Evolutionary conservation across 2,329 filamentous ascomycete species (phyloP).

Genomic region (Akanthomyces dipterigenus): DNA sequence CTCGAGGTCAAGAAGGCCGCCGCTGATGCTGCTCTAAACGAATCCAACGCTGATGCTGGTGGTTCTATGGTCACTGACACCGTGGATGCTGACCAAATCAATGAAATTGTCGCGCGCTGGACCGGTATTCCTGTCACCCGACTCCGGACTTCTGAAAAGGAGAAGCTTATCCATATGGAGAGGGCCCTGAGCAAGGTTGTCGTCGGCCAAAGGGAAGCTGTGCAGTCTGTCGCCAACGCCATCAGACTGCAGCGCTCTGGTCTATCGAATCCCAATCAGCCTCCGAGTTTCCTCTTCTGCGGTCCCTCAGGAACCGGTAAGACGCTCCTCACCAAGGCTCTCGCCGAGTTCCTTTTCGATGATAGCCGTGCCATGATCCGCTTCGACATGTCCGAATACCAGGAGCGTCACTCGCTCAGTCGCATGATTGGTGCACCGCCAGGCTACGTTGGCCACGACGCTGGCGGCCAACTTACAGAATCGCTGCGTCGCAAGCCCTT

Average conservation of each 20-base stretch:
- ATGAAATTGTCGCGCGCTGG: slow-evolving; percentile 94
- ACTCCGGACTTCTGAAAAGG: slow-evolving; percentile 91
- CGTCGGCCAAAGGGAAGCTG: slow-evolving; percentile 90
- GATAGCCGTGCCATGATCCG: slow-evolving; percentile 96
- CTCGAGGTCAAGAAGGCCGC: slow-evolving; percentile 75
- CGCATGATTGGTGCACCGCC: slow-evolving; percentile 97
- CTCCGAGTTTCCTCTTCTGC: slow-evolving; percentile 97
- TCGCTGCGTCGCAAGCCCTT: slow-evolving; percentile 89
- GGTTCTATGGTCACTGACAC: slow-evolving; percentile 82
- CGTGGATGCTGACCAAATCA: slow-evolving; percentile 96
- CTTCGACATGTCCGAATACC: slow-evolving; percentile 99
- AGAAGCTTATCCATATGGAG: slow-evolving; percentile 98
- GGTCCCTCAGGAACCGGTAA: slow-evolving; percentile 98
- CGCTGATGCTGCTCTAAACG: slow-evolving; percentile 65
- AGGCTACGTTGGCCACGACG: slow-evolving; percentile 93
- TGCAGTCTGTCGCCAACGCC: slow-evolving; percentile 86
- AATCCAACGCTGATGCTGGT: slow-evolving; percentile 48
- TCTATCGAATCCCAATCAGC: slow-evolving; percentile 90
- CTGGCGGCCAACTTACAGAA: slow-evolving; percentile 93
- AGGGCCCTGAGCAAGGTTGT: slow-evolving; percentile 75
- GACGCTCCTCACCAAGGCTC: slow-evolving; percentile 90
- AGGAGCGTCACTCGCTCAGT: slow-evolving; percentile 90
- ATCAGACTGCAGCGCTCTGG: slow-evolving; percentile 94
- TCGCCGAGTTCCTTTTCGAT: slow-evolving; percentile 97
- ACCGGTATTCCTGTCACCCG: slow-evolving; percentile 97